Base-by-base conservation (phyloP, 768 basidiomycete species). In the Agrocybe chaxingu region DNA sequence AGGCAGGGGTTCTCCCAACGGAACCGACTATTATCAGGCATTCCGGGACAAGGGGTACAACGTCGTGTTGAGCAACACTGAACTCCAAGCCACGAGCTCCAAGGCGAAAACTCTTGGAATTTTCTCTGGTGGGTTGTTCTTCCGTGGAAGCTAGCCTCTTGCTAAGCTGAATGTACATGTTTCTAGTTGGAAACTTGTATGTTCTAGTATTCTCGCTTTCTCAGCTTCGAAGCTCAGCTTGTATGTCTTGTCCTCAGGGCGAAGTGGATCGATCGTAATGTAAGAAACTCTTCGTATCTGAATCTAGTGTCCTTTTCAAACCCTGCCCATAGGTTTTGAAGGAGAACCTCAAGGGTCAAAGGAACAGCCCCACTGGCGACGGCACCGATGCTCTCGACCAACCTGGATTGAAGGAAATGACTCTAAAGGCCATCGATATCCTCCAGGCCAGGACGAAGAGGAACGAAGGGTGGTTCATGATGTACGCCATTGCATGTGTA, bases 331-430 rank as follows among this genome's bases (percentile, higher is more conserved):
- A 69, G 65, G 62, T 75, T 34, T 60, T 67, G 47, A 62, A 66
- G 2, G 60, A 70, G 18, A 74, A 76, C 56, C 62, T 74, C 10
- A 67, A 58, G 40, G 62, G 61, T 37, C 62, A 58, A 54, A 68
- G 67, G 58, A 70, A 72, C 51, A 69, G 67, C 32, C 74, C 74
- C 3, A 70, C 60, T 6, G 74, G 74, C 6, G 74, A 76, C 43
- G 69, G 69, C 4, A 67, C 67, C 10, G 73, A 73, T 57, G 72
- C 74, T 7, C 47, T 62, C 11, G 68, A 74, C 61, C 74, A 76
- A 52, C 74, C 74, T 32, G 74, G 74, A n/a, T 58, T 76, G 58
- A 74, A 76, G 56, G 73, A 74, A 11, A 76, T 76, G 73, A 74
- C 74, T 0, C 51, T 76, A 31, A 76, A 74, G 58, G 74, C 73